Conservation (phyloP, 352 stramenopile species). For the Phytophthora ramorum region DNA sequence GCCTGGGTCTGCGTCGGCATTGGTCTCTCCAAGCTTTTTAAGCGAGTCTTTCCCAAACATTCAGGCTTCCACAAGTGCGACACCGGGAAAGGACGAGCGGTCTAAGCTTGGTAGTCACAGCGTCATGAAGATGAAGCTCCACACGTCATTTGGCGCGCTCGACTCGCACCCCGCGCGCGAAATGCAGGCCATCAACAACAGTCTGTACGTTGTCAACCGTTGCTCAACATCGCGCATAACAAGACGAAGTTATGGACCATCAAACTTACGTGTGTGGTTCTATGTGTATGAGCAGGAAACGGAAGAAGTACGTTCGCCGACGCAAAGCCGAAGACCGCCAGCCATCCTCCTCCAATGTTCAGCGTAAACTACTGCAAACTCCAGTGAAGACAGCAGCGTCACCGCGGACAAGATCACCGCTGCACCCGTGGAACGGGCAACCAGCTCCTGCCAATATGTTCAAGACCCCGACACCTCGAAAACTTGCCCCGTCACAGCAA, state of each 20-base stretch:
- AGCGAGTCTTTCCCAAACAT: constrained; percentile 82
- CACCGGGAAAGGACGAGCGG: constrained; percentile 69
- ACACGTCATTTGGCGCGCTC: constrained; percentile 55
- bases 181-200: constrained; percentile 88
- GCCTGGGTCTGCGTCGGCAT: constrained; percentile 40
- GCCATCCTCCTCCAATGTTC: constrained; percentile 44
- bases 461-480: constrained; percentile 33
- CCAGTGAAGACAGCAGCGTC: constrained; percentile 52
- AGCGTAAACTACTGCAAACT: constrained; percentile 80
- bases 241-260: background rate
- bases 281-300: constrained; percentile 40
- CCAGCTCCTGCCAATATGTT: constrained; percentile 24
- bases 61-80: constrained; percentile 75
- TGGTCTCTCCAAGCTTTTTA: constrained; percentile 33
- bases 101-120: constrained; percentile 64
- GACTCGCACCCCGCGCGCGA: constrained; percentile 61
- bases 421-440: constrained; percentile 56
- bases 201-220: constrained; percentile 46
- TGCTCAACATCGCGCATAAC: background rate
- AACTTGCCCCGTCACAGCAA: constrained; percentile 12
- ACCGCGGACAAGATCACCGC: constrained; percentile 36
- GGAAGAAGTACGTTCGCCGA: constrained; percentile 63
- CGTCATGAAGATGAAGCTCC: constrained; percentile 84
- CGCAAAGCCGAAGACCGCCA: constrained; percentile 58
- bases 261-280: constrained; percentile 5